A percentile compares a stretch with the other conserved stretches of the same genome.
Evolutionary conservation across 257 asterid species (phyloP).

Genomic region (Penstemon barbatus): DNA sequence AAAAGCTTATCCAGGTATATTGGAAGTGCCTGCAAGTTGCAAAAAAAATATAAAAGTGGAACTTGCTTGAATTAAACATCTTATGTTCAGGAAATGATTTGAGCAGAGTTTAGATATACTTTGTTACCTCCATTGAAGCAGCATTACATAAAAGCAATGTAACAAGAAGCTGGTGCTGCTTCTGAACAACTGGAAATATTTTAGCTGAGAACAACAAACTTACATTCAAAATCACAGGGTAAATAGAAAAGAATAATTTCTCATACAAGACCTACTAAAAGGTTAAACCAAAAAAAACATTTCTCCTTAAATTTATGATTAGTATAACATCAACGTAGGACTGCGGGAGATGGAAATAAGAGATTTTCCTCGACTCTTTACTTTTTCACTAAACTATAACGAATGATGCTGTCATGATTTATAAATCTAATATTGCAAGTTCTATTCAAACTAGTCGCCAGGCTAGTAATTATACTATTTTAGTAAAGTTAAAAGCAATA

Average conservation of each 20-base stretch:
- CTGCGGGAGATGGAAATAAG: slow-evolving; percentile 2
- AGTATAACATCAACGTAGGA: slow-evolving; percentile 7
- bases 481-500: slow-evolving; percentile 7
- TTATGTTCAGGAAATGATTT: neutral
- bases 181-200: slow-evolving; percentile 91
- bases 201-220: slow-evolving; percentile 54
- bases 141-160: slow-evolving; percentile 92
- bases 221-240: slow-evolving; percentile 20
- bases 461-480: neutral
- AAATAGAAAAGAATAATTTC: slow-evolving; percentile 7
- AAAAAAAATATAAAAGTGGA: slow-evolving; percentile 9
- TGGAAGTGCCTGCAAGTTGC: slow-evolving; percentile 86
- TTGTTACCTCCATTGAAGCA: slow-evolving; percentile 87
- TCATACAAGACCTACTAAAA: neutral
- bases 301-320: neutral
- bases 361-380: neutral
- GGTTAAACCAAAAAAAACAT: neutral
- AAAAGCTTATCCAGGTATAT: slow-evolving; percentile 87
- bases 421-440: no score
- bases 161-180: slow-evolving; percentile 98
- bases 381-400: neutral
- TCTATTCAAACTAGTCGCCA: neutral
- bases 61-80: neutral
- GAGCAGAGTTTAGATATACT: neutral
- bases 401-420: neutral